Conservation (phyloP, 345 rosid genomes). For the Acer saccharum region DNA sequence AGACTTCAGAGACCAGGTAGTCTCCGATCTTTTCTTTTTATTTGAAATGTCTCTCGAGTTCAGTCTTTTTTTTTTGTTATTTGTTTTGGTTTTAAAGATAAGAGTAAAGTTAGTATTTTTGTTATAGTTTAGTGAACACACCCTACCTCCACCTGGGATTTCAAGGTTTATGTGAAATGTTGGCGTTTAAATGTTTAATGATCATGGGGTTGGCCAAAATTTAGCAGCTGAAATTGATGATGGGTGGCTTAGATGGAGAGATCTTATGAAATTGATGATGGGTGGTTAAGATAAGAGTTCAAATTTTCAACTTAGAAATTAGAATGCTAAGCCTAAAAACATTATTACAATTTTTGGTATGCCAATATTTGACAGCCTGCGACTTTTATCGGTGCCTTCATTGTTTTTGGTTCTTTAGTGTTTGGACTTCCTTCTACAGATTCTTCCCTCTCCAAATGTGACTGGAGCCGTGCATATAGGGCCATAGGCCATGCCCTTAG, state of each 20-base stretch:
- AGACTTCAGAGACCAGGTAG: constrained; percentile 72
- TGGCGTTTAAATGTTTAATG: neutral
- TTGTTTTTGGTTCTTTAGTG: constrained; percentile 2
- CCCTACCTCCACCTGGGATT: neutral
- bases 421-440: constrained; percentile 42
- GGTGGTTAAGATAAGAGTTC: no score
- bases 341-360: no score
- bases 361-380: no score
- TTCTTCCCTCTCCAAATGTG: constrained; percentile 97
- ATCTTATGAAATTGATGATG: neutral
- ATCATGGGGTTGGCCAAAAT: no score
- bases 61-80: neutral
- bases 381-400: no score
- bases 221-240: neutral
- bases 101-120: neutral
- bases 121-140: neutral
- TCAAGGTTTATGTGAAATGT: neutral
- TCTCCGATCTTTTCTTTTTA: neutral
- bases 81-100: neutral
- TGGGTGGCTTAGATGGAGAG: neutral
- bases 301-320: no score
- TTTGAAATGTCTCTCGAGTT: neutral
- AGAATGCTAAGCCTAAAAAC: no score
- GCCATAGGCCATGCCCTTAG: constrained; percentile 68
- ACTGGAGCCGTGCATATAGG: constrained; percentile 95